Evolutionary conservation across 441 rosid species (phyloP), one percentile per base, ranked within the genome.

Genomic region (Populus hybrid): DNA sequence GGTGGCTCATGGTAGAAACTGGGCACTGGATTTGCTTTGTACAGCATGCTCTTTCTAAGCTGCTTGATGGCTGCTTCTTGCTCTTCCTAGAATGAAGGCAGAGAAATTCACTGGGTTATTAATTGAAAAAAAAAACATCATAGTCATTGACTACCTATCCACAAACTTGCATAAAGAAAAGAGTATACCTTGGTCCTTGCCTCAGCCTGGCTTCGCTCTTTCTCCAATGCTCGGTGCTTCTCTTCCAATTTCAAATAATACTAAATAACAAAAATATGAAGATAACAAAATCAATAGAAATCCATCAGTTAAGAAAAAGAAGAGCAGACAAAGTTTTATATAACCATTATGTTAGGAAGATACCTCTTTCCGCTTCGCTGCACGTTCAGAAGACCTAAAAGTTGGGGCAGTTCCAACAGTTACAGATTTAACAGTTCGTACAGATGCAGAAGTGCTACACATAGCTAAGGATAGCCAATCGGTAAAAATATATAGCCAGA

Each of bases 21-120:
- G 9, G 99, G 99, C n/a, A 96, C 94, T 2, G 99, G 99, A 28
- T 96, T 94, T 18, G 99, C 99, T 87, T 81, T 94, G 73, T 89
- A 75, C 66, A 87, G 88, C 92, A 96, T 83, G 89, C 61, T 89
- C 92, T 84, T 96, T 79, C 99, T 88, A 69, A 96, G 94, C 82
- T 91, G 98, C 85, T 90, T 93, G 72, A 96, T 84, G 7, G 91
- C 98, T 38, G 96, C 98, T 78, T 94, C 98, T 85, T 89, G 98
- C 86, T 96, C 99, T 87, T 94, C 99, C 99, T 97, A 76, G 24
- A 83, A 61, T 38, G 26, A 73, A 78, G 40, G 6, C 8, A 21
- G 63, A 18, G 65, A 16, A 72, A 28, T 77, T 63, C 29, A 40
- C 40, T 28, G 31, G 9, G 11, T 3, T 23, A 11, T 11, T n/a